Percentiles rank a stretch among this genome's conserved stretches.
phyloP scores from a whole-genome alignment of 495 filamentous ascomycete species.

The Friedmanniomyces endolithicus region DNA sequence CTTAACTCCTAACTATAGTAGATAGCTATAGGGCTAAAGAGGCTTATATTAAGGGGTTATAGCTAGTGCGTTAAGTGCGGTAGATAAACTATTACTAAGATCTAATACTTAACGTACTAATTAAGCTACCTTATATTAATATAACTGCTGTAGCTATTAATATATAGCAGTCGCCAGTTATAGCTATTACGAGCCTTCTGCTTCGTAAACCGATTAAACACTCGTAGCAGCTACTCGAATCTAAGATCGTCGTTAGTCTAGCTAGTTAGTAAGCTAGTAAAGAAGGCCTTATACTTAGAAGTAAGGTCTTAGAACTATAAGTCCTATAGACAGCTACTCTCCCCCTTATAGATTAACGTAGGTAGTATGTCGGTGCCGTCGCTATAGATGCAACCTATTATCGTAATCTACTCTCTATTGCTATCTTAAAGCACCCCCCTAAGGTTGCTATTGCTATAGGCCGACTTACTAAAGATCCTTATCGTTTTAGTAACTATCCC shows the following conservation, averaged over 20 bases:
- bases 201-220: constrained; percentile 1
- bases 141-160: constrained; percentile 1
- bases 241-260: constrained; percentile 6
- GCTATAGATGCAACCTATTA: neutral
- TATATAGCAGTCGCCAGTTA: neutral
- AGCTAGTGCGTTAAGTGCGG: constrained; percentile 3
- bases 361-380: neutral
- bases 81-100: neutral
- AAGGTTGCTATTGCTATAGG: neutral
- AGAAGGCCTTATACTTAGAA: neutral
- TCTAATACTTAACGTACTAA: neutral
- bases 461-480: neutral
- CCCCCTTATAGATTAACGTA: neutral
- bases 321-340: neutral
- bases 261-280: neutral
- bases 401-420: neutral
- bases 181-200: neutral
- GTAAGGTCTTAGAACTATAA: neutral
- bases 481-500: neutral
- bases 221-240: neutral
- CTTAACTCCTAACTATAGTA: neutral
- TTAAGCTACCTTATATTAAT: constrained; percentile 3
- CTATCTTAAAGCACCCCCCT: neutral
- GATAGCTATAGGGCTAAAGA: neutral
- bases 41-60: neutral